Evolutionary conservation across 768 basidiomycete species (phyloP), one percentile per base, ranked within the genome.

Genomic region (Podaxis sp.): DNA sequence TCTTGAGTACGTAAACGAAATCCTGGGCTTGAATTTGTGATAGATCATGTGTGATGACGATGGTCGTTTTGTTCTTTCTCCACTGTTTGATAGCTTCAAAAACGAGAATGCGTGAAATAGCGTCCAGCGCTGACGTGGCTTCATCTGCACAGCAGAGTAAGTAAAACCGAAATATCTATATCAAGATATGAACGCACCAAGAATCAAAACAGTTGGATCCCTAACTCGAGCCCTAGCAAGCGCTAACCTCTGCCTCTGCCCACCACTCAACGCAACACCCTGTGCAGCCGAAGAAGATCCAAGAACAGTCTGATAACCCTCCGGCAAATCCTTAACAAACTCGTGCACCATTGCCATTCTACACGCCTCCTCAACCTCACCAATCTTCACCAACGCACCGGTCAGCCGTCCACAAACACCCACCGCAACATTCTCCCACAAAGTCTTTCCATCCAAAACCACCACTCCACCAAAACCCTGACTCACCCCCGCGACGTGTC

Each of bases 11-110:
- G 71, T 99, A 97, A 12, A 97, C 93, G 66, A 97, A 98, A 73
- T 98, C 96, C 13, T 78, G 73, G 0, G 76, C 57, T 22, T 76
- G 75, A 66, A 99, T 90, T 66, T 95, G 92, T 1, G 89, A 88
- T 17, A 99, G 85, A 68, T 99, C 97, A 74, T 99, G 96, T 0
- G 96, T 98, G 72, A 98, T 97, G 65, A 96, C 89, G 71, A 96
- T 88, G 5, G 93, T 97, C 4, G 93, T 98, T 68, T 86, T 87
- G 77, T 90, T 89, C 15, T 72, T 70, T 6, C 93, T 81, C 90
- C 90, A 93, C 2, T 75, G 74, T 69, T 80, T 80, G 57, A 88
- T 77, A 1, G 89, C 89, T 62, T 86, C 84, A 56, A 93, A 93
- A 20, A 98, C 93, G 50, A 95, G 84, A 24, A 93, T 78, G 20